These are phyloP conservation scores for Platanus orientalis DNA, from an alignment of 164 flowering plant species.

Conservation along the genomic window DNA sequence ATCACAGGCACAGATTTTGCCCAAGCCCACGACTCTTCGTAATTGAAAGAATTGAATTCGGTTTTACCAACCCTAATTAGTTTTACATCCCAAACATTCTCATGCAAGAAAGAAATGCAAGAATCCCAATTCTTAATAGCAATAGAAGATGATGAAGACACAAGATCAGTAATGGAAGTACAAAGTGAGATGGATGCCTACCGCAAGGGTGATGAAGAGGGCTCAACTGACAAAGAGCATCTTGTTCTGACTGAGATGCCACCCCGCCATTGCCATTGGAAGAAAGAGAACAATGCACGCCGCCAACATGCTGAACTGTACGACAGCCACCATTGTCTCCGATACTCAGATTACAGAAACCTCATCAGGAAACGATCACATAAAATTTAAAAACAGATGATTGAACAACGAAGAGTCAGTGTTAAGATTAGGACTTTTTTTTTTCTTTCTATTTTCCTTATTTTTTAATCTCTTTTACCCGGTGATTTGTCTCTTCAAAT, in stretches of 20 bases:
- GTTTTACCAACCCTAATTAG: not conserved
- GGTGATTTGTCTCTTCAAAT: no score
- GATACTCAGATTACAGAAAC: not conserved
- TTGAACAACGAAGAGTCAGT: no score
- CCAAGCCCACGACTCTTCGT: slow-evolving; percentile 43
- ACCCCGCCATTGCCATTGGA: slow-evolving; percentile 76
- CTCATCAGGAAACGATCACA: no score
- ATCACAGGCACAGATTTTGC: slow-evolving; percentile 13
- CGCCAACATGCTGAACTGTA: slow-evolving; percentile 17
- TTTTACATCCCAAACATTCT: not conserved
- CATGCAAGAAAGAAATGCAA: not conserved
- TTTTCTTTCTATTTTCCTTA: no score
- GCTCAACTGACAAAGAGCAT: slow-evolving; percentile 70
- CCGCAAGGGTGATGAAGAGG: slow-evolving; percentile 61
- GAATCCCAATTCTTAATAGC: slow-evolving; percentile 23
- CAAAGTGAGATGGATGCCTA: slow-evolving; percentile 65
- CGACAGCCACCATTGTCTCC: not conserved
- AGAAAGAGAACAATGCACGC: slow-evolving; percentile 60
- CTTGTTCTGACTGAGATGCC: slow-evolving; percentile 70
- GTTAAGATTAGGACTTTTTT: no score
- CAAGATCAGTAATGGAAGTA: slow-evolving; percentile 38
- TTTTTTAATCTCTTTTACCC: no score
- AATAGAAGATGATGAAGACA: slow-evolving; percentile 33
- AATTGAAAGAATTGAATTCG: slow-evolving; percentile 4
- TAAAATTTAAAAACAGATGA: no score